These are phyloP conservation scores for Candida montana DNA, from an alignment of 805 yeast genomes.

Conservation along the genomic window DNA sequence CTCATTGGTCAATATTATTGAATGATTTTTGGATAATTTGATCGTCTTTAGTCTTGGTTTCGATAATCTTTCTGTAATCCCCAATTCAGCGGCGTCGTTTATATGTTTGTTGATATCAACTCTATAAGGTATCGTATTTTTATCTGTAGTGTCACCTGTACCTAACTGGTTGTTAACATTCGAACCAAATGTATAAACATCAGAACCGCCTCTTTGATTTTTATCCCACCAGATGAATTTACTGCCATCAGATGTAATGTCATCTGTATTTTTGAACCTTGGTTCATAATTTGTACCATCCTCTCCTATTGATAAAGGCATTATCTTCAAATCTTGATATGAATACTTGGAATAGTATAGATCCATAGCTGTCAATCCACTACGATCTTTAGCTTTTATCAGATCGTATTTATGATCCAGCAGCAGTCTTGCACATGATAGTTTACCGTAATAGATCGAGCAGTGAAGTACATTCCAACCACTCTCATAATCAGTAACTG, in stretches of 20 bases:
- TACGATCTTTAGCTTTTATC: constrained; percentile 59
- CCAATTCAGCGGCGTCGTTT: constrained; percentile 8
- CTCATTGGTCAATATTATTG: constrained; percentile 52
- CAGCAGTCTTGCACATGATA: constrained; percentile 46
- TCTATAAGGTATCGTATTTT: constrained; percentile 38
- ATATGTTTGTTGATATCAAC: constrained; percentile 23
- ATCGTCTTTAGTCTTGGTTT: constrained; percentile 44
- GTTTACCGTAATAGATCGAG: constrained; percentile 52
- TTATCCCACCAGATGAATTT: constrained; percentile 36
- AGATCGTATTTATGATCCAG: constrained; percentile 31
- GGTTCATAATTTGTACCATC: constrained; percentile 18
- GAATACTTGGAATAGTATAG: constrained; percentile 36
- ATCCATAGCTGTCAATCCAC: constrained; percentile 69
- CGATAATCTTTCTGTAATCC: constrained; percentile 26
- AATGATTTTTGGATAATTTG: constrained; percentile 59
- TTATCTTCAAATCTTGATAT: constrained; percentile 36
- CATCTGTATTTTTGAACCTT: constrained; percentile 9
- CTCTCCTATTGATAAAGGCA: constrained; percentile 35
- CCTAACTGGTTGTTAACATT: constrained; percentile 61
- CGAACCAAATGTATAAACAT: constrained; percentile 56
- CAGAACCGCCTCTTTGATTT: constrained; percentile 47
- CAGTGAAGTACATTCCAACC: constrained; percentile 81
- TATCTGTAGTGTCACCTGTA: constrained; percentile 54
- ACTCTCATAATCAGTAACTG: constrained; percentile 60
- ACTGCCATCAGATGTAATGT: constrained; percentile 3